A percentile compares a stretch with the other conserved stretches of the same genome.
Conservation (phyloP, 1,284 basidiomycete species). For the Irpex sp. region DNA sequence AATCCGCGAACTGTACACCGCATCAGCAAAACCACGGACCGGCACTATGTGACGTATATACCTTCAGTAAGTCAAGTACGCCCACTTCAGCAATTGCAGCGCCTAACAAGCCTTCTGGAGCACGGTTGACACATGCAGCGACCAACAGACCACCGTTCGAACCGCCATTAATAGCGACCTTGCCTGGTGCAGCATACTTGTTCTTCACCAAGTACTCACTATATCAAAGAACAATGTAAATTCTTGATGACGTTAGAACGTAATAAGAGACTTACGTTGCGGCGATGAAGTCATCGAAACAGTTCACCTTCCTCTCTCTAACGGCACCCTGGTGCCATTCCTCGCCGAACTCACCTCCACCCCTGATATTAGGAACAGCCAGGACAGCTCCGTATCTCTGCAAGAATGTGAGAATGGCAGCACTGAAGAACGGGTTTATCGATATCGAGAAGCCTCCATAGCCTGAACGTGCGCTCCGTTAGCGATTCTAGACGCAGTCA, state of each 20-base stretch:
- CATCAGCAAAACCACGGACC: too few species aligned
- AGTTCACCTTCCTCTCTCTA: constrained; percentile 72
- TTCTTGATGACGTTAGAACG: not conserved
- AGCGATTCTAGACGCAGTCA: not conserved
- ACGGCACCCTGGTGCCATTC: constrained; percentile 77
- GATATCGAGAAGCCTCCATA: constrained; percentile 80
- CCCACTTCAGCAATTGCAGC: constrained; percentile 81
- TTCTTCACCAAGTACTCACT: constrained; percentile 72
- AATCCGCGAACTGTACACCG: constrained; percentile 59
- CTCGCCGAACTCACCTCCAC: constrained; percentile 85
- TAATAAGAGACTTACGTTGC: constrained; percentile 53
- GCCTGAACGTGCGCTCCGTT: constrained; percentile 34
- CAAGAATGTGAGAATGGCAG: constrained; percentile 73
- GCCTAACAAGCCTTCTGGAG: constrained; percentile 74
- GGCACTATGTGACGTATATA: constrained; percentile 22
- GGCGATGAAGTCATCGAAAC: constrained; percentile 79
- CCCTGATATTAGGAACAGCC: constrained; percentile 76
- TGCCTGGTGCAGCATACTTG: constrained; percentile 67
- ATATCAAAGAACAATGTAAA: not conserved
- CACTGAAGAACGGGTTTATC: constrained; percentile 70
- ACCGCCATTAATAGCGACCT: constrained; percentile 75
- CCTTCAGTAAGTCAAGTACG: constrained; percentile 79
- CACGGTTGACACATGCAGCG: constrained; percentile 77
- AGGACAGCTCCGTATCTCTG: constrained; percentile 71
- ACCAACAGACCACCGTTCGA: constrained; percentile 81